Evolutionary conservation across 2,329 filamentous ascomycete genomes (phyloP), one percentile per base, ranked within the genome.

Genomic region (Colletotrichum cereale): DNA sequence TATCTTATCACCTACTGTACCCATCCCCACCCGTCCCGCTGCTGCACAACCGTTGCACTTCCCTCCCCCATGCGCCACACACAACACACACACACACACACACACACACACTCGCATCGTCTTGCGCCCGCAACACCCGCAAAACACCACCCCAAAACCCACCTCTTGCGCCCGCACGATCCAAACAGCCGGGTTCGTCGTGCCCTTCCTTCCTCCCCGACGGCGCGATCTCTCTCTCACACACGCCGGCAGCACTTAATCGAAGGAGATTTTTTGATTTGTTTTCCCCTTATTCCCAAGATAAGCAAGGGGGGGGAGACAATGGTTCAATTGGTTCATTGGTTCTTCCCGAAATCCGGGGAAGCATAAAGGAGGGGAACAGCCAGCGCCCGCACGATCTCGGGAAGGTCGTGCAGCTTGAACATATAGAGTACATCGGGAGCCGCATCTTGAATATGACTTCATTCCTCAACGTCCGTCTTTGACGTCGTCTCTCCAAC

Each of bases 91-190:
- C 47, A 16, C 11, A 50, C 66, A 67, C 66, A 52, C 50, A 24
- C 53, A 55, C 29, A 57, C 5, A 31, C 63, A 47, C 50, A 24
- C 53, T 8, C 18, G 8, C 34, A 26, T 24, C 12, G 7, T 11
- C 8, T 44, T 71, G 68, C 64, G 68, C 68, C 68, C 68, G 68
- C 68, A 71, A 68, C 57, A 44, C 64, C 64, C 48, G 57, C 57
- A 62, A 62, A 61, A 44, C 58, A 61, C 56, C 56, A 58, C 61
- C 47, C 12, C n/a, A 58, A 60, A 69, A 55, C 64, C 68, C 68
- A 71, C 68, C 68, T 58, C 58, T 63, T 71, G 68, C 68, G 68
- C 57, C 57, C 68, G 68, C 68, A 71, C 44, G 64, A 68, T 63
- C 68, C 68, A 71, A 50, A 68, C 68, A 53, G 29, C 64, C 68